Conservation (phyloP, 2,329 filamentous ascomycete genomes). For the Clarireedia monteithiana region DNA sequence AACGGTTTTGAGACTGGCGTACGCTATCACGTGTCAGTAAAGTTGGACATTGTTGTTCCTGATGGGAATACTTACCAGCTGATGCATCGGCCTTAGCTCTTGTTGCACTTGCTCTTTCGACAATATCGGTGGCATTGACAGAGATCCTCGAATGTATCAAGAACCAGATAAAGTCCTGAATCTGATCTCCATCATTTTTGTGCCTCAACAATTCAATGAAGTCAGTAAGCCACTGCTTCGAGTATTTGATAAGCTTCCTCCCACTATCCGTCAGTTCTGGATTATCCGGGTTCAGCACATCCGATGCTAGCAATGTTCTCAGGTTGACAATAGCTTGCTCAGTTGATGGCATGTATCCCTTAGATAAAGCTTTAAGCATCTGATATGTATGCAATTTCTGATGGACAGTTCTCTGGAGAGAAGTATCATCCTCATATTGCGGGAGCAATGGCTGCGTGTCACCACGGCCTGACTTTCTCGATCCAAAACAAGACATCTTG, state of each 20-base stretch:
- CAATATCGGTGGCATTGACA: constrained; percentile 58
- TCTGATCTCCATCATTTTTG: constrained; percentile 78
- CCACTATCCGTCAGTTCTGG: constrained; percentile 72
- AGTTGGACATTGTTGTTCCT: constrained; percentile 9
- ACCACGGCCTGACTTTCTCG: constrained; percentile 22
- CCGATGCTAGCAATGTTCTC: constrained; percentile 67
- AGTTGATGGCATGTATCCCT: constrained; percentile 89
- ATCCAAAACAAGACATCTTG: constrained; percentile 28
- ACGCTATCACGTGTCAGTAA: constrained; percentile 43
- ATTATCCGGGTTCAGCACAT: constrained; percentile 69
- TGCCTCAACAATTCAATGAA: constrained; percentile 74
- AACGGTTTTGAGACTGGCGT: constrained; percentile 75
- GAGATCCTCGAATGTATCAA: constrained; percentile 64
- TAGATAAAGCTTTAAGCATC: constrained; percentile 73
- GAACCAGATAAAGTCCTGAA: constrained; percentile 90
- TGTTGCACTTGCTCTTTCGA: constrained; percentile 49
- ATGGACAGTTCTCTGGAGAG: constrained; percentile 67
- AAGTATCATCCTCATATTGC: constrained; percentile 74
- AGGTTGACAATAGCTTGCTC: constrained; percentile 76
- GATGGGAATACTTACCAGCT: constrained; percentile 45
- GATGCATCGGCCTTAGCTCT: constrained; percentile 63
- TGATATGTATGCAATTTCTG: constrained; percentile 91
- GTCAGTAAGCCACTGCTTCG: constrained; percentile 65
- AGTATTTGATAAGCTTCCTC: constrained; percentile 61
- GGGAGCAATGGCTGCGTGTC: constrained; percentile 63